Evolutionary conservation across 345 rosid species (phyloP).

Genomic region (Murraya paniculata): DNA sequence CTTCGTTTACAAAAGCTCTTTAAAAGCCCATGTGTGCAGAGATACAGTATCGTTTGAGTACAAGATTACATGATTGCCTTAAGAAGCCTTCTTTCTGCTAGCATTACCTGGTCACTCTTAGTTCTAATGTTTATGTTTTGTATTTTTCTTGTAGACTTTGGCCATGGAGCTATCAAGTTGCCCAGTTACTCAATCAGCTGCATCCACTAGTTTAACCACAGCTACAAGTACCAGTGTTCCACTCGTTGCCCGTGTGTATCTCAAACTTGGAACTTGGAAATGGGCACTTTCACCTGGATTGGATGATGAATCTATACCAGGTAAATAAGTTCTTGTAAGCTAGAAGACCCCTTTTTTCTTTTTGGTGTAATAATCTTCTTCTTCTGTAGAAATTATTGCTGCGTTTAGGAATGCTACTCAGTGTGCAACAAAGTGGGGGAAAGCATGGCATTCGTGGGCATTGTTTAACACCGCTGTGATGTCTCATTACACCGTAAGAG

Average conservation of each 20-base stretch:
- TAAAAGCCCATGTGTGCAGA: not conserved
- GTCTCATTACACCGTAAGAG: constrained; percentile 82
- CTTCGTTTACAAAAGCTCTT: not conserved
- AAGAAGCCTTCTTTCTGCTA: not conserved
- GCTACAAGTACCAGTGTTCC: constrained; percentile 54
- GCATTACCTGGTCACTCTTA: constrained; percentile 10
- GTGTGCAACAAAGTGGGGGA: constrained; percentile 82
- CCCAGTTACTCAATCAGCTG: constrained; percentile 50
- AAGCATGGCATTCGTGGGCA: constrained; percentile 99
- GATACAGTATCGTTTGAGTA: not conserved
- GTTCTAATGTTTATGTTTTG: constrained; percentile 2
- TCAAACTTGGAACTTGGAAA: constrained; percentile 81
- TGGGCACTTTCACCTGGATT: constrained; percentile 85
- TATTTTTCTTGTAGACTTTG: constrained; percentile 50
- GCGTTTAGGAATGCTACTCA: constrained; percentile 78
- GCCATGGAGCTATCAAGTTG: constrained; percentile 66
- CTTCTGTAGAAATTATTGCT: constrained; percentile 57
- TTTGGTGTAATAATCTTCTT: not conserved
- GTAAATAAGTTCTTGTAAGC: constrained; percentile 28
- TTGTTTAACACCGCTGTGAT: constrained; percentile 95
- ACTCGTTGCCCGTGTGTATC: constrained; percentile 86
- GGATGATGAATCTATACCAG: constrained; percentile 89
- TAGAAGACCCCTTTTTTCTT: not conserved
- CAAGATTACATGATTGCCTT: too few relatives aligned
- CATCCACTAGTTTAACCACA: constrained; percentile 43